Conservation (phyloP, 2,329 filamentous ascomycete genomes). For the Geoglossum cookeanum region DNA sequence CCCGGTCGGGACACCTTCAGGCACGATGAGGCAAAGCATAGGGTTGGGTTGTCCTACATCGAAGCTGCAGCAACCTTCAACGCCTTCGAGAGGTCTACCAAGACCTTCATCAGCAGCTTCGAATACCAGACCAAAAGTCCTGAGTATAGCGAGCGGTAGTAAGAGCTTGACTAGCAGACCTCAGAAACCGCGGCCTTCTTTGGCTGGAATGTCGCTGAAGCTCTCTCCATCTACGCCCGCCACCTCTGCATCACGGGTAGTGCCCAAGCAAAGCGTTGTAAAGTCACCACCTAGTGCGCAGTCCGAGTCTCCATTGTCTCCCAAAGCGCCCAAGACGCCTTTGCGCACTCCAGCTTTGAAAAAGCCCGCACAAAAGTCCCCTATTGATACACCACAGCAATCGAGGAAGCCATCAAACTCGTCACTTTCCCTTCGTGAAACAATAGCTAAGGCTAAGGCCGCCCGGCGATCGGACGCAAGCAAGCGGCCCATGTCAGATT, state of each 20-base stretch:
- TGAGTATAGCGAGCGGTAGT: neutral
- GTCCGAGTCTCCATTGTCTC: neutral
- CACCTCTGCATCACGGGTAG: neutral
- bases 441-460: slow-evolving; percentile 83
- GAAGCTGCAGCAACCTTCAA: neutral
- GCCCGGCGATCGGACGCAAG: slow-evolving; percentile 36
- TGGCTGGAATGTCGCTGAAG: neutral
- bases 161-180: slow-evolving; percentile 1
- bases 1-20: neutral
- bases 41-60: neutral
- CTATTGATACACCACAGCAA: slow-evolving; percentile 13
- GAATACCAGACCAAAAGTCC: neutral
- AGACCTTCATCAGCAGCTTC: neutral
- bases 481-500: slow-evolving; percentile 6
- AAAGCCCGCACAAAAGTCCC: neutral
- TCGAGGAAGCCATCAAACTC: slow-evolving; percentile 39
- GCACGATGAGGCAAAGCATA: slow-evolving; percentile 1
- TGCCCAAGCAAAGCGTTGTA: neutral
- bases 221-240: neutral
- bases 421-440: slow-evolving; percentile 65
- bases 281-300: neutral
- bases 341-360: neutral
- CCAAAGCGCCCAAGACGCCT: neutral
- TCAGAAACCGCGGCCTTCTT: neutral
- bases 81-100: neutral